These are phyloP conservation scores for Penicillium sp. DNA, from an alignment of 2,329 filamentous ascomycete genomes.

Conservation along the genomic window DNA sequence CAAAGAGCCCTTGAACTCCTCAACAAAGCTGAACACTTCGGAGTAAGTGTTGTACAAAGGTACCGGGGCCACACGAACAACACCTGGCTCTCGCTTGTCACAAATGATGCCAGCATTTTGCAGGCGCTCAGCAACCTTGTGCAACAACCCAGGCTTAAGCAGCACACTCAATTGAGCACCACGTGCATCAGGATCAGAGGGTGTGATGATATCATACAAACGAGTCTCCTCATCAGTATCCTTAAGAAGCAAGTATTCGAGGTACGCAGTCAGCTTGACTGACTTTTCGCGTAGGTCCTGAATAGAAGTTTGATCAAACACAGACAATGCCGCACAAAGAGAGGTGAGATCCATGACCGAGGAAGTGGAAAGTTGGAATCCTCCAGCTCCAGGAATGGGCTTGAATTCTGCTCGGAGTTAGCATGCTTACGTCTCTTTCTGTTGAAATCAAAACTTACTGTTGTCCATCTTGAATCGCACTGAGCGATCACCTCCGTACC, in stretches of 20 bases:
- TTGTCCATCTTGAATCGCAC: slow-evolving; percentile 82
- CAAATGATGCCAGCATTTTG: slow-evolving; percentile 73
- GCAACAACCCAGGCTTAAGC: slow-evolving; percentile 69
- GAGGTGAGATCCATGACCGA: slow-evolving; percentile 74
- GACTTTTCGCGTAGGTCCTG: slow-evolving; percentile 68
- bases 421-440: neutral
- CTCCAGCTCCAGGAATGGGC: slow-evolving; percentile 74
- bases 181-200: slow-evolving; percentile 64
- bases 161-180: slow-evolving; percentile 78
- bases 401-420: slow-evolving; percentile 57
- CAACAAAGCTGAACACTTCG: slow-evolving; percentile 65
- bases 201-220: slow-evolving; percentile 67
- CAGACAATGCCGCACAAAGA: slow-evolving; percentile 68
- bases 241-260: slow-evolving; percentile 64
- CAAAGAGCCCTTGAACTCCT: slow-evolving; percentile 36
- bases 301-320: slow-evolving; percentile 74
- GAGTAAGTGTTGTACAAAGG: slow-evolving; percentile 80
- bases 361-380: slow-evolving; percentile 80
- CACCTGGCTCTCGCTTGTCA: slow-evolving; percentile 81
- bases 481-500: slow-evolving; percentile 79
- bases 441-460: slow-evolving; percentile 31
- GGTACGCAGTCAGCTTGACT: slow-evolving; percentile 71
- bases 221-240: slow-evolving; percentile 36
- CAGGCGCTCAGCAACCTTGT: slow-evolving; percentile 65
- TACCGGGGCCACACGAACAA: slow-evolving; percentile 78